Conservation (phyloP, 2,329 filamentous ascomycete genomes). For the Sporothrix protearum region DNA sequence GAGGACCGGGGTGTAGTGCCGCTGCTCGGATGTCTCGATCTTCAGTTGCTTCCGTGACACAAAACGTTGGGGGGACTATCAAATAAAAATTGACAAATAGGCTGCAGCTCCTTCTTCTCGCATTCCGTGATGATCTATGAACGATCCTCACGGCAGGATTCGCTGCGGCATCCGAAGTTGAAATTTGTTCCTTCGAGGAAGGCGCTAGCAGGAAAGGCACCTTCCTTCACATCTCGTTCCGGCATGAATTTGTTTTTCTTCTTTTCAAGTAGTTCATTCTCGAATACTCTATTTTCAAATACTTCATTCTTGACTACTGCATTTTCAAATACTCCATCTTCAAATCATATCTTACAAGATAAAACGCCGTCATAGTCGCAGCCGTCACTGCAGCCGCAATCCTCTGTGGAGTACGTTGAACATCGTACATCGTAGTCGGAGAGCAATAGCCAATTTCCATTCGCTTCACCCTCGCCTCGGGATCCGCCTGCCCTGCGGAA, state of each 20-base stretch:
- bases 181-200: background rate
- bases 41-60: background rate
- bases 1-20: background rate
- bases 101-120: background rate
- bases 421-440: too few species aligned
- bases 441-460: background rate
- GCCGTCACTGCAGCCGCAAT: background rate
- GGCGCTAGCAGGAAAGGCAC: background rate
- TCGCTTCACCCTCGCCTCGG: background rate
- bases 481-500: background rate
- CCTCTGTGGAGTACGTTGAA: background rate
- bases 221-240: background rate
- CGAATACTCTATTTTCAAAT: background rate
- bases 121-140: background rate
- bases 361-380: background rate
- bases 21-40: background rate
- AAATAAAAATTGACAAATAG: constrained; percentile 11
- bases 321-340: background rate
- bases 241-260: background rate
- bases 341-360: background rate
- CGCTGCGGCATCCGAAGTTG: constrained; percentile 4
- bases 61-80: background rate
- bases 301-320: too few species aligned
- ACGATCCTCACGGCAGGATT: constrained; percentile 13
- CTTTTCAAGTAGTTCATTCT: background rate